A percentile compares a stretch with the other conserved stretches of the same genome.
Evolutionary conservation across 1,284 basidiomycete species (phyloP).

Genomic region (Fomitopsis betulina): DNA sequence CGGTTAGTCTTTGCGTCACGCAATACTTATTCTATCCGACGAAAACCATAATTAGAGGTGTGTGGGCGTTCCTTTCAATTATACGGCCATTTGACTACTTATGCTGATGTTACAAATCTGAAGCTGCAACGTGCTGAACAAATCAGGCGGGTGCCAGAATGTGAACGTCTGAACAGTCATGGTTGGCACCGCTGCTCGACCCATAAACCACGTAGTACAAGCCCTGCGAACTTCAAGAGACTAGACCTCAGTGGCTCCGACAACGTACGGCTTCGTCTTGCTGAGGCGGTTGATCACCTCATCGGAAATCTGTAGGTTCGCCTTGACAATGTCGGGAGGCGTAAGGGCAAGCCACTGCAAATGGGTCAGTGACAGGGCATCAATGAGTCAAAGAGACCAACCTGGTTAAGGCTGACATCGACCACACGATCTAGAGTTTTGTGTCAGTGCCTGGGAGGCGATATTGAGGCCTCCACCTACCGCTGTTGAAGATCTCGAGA

Average conservation of each 20-base stretch:
- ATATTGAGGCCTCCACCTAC: conserved; percentile 19
- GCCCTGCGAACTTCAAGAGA: background rate
- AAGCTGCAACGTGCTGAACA: too few relatives aligned
- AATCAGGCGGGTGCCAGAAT: too few relatives aligned
- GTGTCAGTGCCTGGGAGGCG: background rate
- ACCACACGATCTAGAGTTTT: conserved; percentile 42
- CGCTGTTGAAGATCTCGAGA: conserved; percentile 62
- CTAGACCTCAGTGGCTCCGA: conserved; percentile 20
- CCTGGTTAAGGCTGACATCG: conserved; percentile 61
- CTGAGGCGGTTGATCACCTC: conserved; percentile 47
- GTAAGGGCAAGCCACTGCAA: conserved; percentile 62
- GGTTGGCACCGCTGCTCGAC: background rate
- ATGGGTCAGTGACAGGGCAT: conserved; percentile 1
- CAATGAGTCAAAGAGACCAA: conserved; percentile 13
- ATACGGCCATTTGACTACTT: too few relatives aligned
- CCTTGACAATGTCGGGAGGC: conserved; percentile 60
- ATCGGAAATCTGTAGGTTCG: conserved; percentile 50
- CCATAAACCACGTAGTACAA: background rate
- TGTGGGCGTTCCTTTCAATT: too few relatives aligned
- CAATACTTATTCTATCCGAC: too few relatives aligned
- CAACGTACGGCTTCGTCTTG: conserved; percentile 52
- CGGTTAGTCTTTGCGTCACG: too few relatives aligned
- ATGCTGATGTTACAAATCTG: too few relatives aligned
- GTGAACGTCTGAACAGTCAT: too few relatives aligned
- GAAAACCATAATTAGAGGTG: too few relatives aligned